Conservation (phyloP, 768 basidiomycete species). For the Amanita pseudoporphyria region DNA sequence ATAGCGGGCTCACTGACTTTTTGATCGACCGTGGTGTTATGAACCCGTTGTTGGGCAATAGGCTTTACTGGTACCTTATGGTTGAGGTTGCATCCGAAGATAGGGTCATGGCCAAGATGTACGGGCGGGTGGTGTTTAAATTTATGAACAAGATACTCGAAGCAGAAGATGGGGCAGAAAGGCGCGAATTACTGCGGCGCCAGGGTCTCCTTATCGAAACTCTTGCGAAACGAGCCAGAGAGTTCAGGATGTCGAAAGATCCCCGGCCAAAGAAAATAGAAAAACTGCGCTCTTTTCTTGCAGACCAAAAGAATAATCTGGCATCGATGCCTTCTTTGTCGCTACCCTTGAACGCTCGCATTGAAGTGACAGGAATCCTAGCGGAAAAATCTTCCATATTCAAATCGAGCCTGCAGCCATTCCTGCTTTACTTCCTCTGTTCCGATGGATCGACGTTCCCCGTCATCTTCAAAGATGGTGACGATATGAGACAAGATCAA, state of each 20-base stretch:
- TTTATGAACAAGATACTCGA: slow-evolving; percentile 86
- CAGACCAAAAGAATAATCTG: slow-evolving; percentile 82
- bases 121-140: slow-evolving; percentile 80
- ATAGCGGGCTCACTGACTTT: slow-evolving; percentile 90
- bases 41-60: slow-evolving; percentile 81
- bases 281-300: slow-evolving; percentile 76
- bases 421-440: slow-evolving; percentile 86
- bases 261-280: slow-evolving; percentile 96
- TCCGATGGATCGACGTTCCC: slow-evolving; percentile 81
- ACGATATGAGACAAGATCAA: slow-evolving; percentile 98
- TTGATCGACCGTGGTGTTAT: slow-evolving; percentile 76
- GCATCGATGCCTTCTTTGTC: slow-evolving; percentile 72
- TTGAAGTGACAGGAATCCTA: slow-evolving; percentile 79
- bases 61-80: slow-evolving; percentile 96
- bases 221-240: slow-evolving; percentile 77
- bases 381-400: slow-evolving; percentile 92
- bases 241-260: slow-evolving; percentile 85
- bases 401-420: slow-evolving; percentile 92
- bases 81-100: slow-evolving; percentile 91
- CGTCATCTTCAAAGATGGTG: slow-evolving; percentile 97
- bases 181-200: slow-evolving; percentile 81
- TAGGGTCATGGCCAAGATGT: slow-evolving; percentile 84
- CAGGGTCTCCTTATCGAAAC: slow-evolving; percentile 87
- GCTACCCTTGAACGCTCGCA: slow-evolving; percentile 82
- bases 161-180: slow-evolving; percentile 69